These are phyloP conservation scores for Astrothelium macrocarpum DNA, from an alignment of 495 filamentous ascomycete species.

Conservation along the genomic window DNA sequence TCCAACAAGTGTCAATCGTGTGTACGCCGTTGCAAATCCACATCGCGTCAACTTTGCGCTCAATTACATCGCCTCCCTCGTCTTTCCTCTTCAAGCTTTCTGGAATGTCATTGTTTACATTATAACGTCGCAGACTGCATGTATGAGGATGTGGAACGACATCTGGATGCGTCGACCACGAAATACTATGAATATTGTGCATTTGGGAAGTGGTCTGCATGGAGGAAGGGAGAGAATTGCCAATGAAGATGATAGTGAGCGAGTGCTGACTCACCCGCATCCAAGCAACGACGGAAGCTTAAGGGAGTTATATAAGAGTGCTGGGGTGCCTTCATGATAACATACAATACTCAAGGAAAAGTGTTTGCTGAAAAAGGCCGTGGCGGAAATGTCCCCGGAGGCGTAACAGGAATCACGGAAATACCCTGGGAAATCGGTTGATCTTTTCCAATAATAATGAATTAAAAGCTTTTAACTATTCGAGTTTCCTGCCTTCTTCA, in stretches of 20 bases:
- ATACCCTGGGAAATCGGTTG: too few relatives aligned
- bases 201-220: not conserved
- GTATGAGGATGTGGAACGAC: not conserved
- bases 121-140: slow-evolving; percentile 1
- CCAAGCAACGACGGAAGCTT: not conserved
- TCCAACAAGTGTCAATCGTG: not conserved
- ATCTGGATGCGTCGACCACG: not conserved
- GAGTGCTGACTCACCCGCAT: not conserved
- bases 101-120: slow-evolving; percentile 6
- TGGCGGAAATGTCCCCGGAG: too few relatives aligned
- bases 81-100: slow-evolving; percentile 1
- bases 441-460: too few relatives aligned
- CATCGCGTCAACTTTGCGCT: not conserved
- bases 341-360: too few relatives aligned
- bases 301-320: not conserved
- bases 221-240: not conserved
- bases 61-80: not conserved
- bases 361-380: too few relatives aligned
- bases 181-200: not conserved
- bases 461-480: too few relatives aligned
- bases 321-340: too few relatives aligned
- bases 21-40: not conserved
- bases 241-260: not conserved
- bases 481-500: too few relatives aligned
- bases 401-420: too few relatives aligned